These are phyloP conservation scores for Paecilomyces sp. DNA, from an alignment of 2,329 filamentous ascomycete species.

Conservation along the genomic window DNA sequence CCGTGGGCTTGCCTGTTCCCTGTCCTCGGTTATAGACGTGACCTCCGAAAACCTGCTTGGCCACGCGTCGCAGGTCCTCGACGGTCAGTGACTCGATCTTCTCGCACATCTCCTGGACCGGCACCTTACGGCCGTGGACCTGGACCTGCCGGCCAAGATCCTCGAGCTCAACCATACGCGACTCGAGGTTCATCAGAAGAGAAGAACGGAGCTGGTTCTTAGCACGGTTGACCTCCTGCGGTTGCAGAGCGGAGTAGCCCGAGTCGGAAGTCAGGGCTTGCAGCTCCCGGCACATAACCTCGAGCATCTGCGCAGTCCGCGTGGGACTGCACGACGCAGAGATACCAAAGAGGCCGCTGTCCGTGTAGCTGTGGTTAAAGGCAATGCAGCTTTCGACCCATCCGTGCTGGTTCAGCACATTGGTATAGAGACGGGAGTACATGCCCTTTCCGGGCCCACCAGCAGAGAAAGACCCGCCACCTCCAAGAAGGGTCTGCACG, in stretches of 20 bases:
- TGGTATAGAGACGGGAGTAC: conserved; percentile 96
- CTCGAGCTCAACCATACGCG: conserved; percentile 93
- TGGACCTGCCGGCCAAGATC: conserved; percentile 92
- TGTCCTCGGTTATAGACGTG: conserved; percentile 64
- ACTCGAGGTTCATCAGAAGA: conserved; percentile 95
- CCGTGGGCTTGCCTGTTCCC: conserved; percentile 83
- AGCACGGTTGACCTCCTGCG: conserved; percentile 76
- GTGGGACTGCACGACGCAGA: conserved; percentile 75
- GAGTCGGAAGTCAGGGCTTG: conserved; percentile 67
- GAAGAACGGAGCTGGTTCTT: conserved; percentile 93
- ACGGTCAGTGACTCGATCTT: conserved; percentile 79
- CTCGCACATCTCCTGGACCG: conserved; percentile 85
- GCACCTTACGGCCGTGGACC: conserved; percentile 88
- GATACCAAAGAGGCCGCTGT: conserved; percentile 93
- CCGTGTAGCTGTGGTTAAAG: conserved; percentile 96
- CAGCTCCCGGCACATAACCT: conserved; percentile 90
- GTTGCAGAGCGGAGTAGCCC: conserved; percentile 65
- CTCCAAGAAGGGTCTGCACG: conserved; percentile 89
- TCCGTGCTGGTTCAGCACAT: conserved; percentile 92
- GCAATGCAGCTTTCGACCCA: conserved; percentile 96
- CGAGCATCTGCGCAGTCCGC: conserved; percentile 74
- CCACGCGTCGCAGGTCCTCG: conserved; percentile 73
- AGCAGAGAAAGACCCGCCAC: conserved; percentile 92
- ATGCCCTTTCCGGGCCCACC: conserved; percentile 97
- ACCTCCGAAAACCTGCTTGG: conserved; percentile 69